Evolutionary conservation across 2,329 filamentous ascomycete species (phyloP), one percentile per base, ranked within the genome.

Genomic region (Ceratocystis destructans): DNA sequence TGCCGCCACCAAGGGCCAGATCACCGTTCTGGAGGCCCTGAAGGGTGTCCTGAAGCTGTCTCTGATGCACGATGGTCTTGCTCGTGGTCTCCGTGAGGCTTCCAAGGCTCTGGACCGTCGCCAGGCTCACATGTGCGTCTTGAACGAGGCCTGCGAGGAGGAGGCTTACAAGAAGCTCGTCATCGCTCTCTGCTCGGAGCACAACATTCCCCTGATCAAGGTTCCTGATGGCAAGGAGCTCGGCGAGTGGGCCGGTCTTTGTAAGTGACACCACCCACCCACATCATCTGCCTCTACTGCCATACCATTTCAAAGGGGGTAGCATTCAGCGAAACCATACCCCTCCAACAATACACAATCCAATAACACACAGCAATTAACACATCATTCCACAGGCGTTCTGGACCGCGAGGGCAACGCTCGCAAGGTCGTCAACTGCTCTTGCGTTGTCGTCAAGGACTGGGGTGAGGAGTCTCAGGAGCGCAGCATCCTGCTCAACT

Each of bases 111-210:
- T 99, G 76, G 94, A 99, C 82, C 88, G 94, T 77, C 91, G 94
- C 77, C 90, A 99, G 83, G 94, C 94, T 69, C 94, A 99, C 84
- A 97, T 99, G 92, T 99, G 94, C 80, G 94, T 99, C 73, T 87
- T 99, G 75, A 99, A 99, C 87, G 94, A 99, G 87, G 88, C 89
- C 73, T 99, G 94, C 85, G 94, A 99, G 84, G 94, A 99, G 87
- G 94, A 99, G 82, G 93, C 94, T 73, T 99, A 99, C 87, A 99
- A 99, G 91, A 99, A 99, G 89, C 87, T 99, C 72, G 93, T 99
- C 75, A 89, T 97, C 73, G 94, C 94, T 70, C 89, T 99, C 69
- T 99, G 94, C 89, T 90, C 88, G 71, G 94, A 99, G 87, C 94
- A 99, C 85, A 96, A 96, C 87, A 99, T 99, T 76, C 94, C 94